Percentiles rank a stretch among this genome's conserved stretches.
phyloP scores from a whole-genome alignment of 2,329 filamentous ascomycete genomes.

The Venturia carpophila region DNA sequence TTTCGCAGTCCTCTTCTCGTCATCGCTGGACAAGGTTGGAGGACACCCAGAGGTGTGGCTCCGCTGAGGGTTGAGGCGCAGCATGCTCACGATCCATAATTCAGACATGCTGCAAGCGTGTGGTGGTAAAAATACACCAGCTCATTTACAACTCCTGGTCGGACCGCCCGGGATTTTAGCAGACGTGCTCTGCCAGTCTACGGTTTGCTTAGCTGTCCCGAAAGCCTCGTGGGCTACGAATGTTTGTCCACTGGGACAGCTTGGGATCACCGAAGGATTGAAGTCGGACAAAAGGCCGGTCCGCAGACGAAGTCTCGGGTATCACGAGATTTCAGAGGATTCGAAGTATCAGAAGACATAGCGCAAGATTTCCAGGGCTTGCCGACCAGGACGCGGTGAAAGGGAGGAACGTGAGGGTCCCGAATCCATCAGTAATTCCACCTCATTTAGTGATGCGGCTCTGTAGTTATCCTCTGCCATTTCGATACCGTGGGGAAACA shows the following conservation, averaged over 20 bases:
- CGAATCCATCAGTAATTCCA: not conserved
- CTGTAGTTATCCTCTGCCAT: not conserved
- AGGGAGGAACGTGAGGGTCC: not conserved
- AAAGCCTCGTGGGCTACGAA: not conserved
- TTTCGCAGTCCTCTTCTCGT: not conserved
- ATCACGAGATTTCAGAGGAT: not conserved
- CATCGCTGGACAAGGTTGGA: not conserved
- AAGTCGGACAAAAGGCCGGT: constrained; percentile 1
- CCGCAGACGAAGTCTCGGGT: not conserved
- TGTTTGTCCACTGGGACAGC: not conserved
- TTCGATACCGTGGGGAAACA: not conserved
- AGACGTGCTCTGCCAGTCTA: not conserved
- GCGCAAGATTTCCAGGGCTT: not conserved
- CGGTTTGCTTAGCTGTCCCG: not conserved
- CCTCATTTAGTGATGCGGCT: not conserved
- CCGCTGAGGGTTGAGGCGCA: not conserved
- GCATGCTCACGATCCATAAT: not conserved
- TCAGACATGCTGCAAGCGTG: not conserved
- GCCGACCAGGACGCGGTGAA: not conserved
- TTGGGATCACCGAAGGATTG: not conserved
- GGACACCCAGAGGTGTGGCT: not conserved
- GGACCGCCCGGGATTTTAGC: not conserved
- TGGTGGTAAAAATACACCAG: not conserved
- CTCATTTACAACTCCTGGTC: not conserved
- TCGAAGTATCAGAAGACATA: not conserved